Evolutionary conservation across 768 basidiomycete species (phyloP), one percentile per base, ranked within the genome.

Genomic region (Boletus rufocinnamomeus): DNA sequence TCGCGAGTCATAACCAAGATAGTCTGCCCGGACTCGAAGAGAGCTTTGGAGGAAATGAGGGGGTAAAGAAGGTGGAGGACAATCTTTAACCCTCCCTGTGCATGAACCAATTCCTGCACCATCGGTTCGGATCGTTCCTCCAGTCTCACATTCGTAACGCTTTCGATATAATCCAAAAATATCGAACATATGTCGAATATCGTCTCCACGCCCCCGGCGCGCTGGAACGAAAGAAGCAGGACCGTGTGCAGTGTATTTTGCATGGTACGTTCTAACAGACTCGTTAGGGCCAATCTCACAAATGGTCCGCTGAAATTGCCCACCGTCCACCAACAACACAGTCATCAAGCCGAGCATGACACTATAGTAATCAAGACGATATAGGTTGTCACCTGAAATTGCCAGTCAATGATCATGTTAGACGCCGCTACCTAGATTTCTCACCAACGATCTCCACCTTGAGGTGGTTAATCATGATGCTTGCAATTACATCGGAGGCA

Each of bases 11-110:
- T 75, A 17, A 89, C 79, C 34, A 90, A 73, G 4, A 80, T 70
- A 0, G 93, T 95, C 74, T 98, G 95, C 3, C 85, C 82, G 8
- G 93, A 91, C 57, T 98, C 95, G 54, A 94, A 81, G 27, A 96
- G 77, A 14, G 90, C 82, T 64, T 91, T 91, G 28, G 91, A 83
- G 2, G 89, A 87, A 27, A 93, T 80, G 45, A 98, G 77, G 13
- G 89, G 84, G 57, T 84, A 80, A 43, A 98, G 75, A 44, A 96
- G 78, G 62, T 89, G 85, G 38, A 96, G 77, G 0, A 87, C 86
- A 44, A 93, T 85, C 72, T 93, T 94, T 51, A 95, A 72, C 8
- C 88, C 92, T 45, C 87, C 84, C 54, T 88, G 91, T 2, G 91
- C 91, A 66, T 91, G 87, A 5, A 84, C 77, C 44, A 93, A 79